A percentile compares a stretch with the other conserved stretches of the same genome.
Conservation (phyloP, 371 early-diverging fungal species). For the Mortierella sp. region DNA sequence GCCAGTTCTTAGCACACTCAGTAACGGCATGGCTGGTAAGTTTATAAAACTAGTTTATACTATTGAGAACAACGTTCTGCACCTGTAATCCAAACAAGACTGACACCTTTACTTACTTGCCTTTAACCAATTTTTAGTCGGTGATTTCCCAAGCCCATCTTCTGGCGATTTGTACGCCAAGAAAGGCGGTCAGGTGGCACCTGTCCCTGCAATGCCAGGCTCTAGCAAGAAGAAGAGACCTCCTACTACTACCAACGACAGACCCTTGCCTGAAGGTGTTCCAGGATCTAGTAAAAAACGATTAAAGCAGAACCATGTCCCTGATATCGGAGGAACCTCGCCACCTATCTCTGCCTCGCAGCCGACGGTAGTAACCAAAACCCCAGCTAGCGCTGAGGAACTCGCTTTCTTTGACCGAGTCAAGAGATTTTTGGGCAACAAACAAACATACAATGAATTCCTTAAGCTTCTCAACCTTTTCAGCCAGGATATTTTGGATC, state of each 20-base stretch:
- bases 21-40: constrained; percentile 56
- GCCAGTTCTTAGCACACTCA: constrained; percentile 42
- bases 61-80: background rate
- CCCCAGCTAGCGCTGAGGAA: constrained; percentile 78
- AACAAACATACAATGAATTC: constrained; percentile 95
- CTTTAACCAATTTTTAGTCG: constrained; percentile 18
- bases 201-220: constrained; percentile 23
- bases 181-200: constrained; percentile 33
- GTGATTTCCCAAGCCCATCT: constrained; percentile 51
- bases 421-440: constrained; percentile 87
- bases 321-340: constrained; percentile 41
- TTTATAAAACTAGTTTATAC: background rate
- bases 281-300: constrained; percentile 54
- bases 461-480: constrained; percentile 96
- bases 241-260: constrained; percentile 25
- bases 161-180: constrained; percentile 43
- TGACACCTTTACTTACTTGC: background rate
- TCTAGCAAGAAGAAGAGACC: constrained; percentile 53
- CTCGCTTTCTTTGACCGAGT: constrained; percentile 93
- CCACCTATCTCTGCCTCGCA: constrained; percentile 39
- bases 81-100: background rate
- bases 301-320: constrained; percentile 28
- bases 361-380: constrained; percentile 44
- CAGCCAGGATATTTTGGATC: constrained; percentile 94
- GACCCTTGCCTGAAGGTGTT: constrained; percentile 42